Conservation (phyloP, 1,284 basidiomycete species). For the Neonothopanus nambi region DNA sequence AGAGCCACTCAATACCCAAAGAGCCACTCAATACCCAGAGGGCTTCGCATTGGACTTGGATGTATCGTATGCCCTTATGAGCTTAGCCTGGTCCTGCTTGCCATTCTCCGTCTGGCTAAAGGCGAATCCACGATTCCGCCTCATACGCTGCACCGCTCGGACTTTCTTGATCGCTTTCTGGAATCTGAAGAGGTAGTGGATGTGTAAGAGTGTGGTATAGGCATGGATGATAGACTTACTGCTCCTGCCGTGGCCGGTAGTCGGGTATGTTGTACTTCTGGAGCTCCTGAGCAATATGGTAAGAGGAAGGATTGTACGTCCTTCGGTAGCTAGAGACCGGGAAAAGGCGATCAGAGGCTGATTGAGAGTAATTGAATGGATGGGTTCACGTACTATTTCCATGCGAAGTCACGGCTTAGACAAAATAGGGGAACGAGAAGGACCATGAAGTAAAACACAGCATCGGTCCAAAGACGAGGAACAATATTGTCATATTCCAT, state of each 20-base stretch:
- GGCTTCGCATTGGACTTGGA: constrained; percentile 70
- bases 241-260: constrained; percentile 95
- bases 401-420: constrained; percentile 87
- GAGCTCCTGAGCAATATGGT: constrained; percentile 96
- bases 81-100: constrained; percentile 81
- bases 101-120: constrained; percentile 93
- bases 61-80: constrained; percentile 91
- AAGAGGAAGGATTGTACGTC: constrained; percentile 88
- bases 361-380: constrained; percentile 4
- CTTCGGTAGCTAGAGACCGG: constrained; percentile 70
- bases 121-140: constrained; percentile 91
- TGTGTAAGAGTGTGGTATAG: constrained; percentile 1
- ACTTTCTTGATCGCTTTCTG: constrained; percentile 99
- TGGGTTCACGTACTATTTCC: constrained; percentile 81
- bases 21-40: constrained; percentile 58
- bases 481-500: constrained; percentile 90
- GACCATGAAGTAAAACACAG: constrained; percentile 89
- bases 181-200: constrained; percentile 53
- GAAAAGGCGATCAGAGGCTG: not conserved
- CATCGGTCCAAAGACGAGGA: constrained; percentile 83
- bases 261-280: constrained; percentile 99
- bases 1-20: constrained; percentile 53
- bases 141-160: constrained; percentile 92
- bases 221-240: constrained; percentile 53
- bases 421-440: constrained; percentile 88